phyloP scores from a whole-genome alignment of 2,329 filamentous ascomycete genomes.

The Diplodia mutila region DNA sequence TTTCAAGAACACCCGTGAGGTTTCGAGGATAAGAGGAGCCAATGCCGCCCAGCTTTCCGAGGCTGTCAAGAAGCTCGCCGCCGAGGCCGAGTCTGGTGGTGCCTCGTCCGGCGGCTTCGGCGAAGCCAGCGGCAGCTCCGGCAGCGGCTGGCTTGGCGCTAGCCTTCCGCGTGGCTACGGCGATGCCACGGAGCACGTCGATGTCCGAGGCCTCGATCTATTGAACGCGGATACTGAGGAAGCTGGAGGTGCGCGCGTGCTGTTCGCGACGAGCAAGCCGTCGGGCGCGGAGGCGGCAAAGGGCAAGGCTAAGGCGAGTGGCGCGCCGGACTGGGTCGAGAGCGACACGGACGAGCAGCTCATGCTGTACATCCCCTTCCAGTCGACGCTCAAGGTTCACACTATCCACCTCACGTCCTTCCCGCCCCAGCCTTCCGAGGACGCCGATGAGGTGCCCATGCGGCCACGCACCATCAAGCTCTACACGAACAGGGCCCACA shows the following conservation, averaged over 20 bases:
- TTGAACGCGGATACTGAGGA: constrained; percentile 82
- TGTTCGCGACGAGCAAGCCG: constrained; percentile 74
- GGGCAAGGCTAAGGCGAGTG: constrained; percentile 59
- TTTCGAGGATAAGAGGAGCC: constrained; percentile 73
- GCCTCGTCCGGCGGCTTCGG: constrained; percentile 47
- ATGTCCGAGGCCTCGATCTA: constrained; percentile 78
- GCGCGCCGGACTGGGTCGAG: constrained; percentile 80
- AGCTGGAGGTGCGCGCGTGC: constrained; percentile 66
- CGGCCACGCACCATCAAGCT: constrained; percentile 82
- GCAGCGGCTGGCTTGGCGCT: constrained; percentile 70
- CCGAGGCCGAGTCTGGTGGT: constrained; percentile 60
- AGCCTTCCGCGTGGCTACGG: constrained; percentile 76
- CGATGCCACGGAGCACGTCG: constrained; percentile 82
- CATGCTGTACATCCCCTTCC: constrained; percentile 89
- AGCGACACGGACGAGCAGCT: constrained; percentile 97
- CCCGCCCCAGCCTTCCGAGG: constrained; percentile 59
- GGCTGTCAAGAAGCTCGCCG: constrained; percentile 71
- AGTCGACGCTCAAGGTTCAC: constrained; percentile 85
- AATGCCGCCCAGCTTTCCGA: constrained; percentile 71
- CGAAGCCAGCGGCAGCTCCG: constrained; percentile 49
- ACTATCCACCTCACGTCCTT: constrained; percentile 84
- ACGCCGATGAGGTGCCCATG: constrained; percentile 76
- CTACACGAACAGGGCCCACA: constrained; percentile 86
- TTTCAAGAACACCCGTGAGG: constrained; percentile 67
- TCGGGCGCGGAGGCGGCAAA: constrained; percentile 52